These are phyloP conservation scores for Aureobasidium sp. DNA, from an alignment of 2,329 filamentous ascomycete genomes.

Conservation along the genomic window DNA sequence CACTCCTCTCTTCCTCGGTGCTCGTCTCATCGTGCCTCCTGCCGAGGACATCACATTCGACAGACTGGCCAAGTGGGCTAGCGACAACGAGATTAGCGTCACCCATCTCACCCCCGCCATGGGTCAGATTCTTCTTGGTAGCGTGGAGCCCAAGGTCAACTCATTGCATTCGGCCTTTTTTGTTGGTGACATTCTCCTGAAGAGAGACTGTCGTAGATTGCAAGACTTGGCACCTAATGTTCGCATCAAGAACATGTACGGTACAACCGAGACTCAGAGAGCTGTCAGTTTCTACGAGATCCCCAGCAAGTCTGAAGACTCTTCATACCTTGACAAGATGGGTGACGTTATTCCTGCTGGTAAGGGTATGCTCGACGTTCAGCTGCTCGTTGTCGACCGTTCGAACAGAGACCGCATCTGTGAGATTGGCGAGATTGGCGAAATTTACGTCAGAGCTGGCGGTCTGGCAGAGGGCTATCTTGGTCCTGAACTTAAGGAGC, in stretches of 20 bases:
- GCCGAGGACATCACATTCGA: conserved; percentile 82
- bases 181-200: conserved; percentile 84
- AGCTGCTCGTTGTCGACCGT: conserved; percentile 74
- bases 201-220: conserved; percentile 68
- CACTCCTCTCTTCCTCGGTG: conserved; percentile 80
- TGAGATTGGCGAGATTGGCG: conserved; percentile 70
- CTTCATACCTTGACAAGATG: conserved; percentile 54
- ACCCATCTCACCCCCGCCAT: conserved; percentile 92
- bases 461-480: conserved; percentile 79
- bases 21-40: conserved; percentile 67
- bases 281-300: conserved; percentile 79
- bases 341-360: conserved; percentile 76
- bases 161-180: conserved; percentile 78
- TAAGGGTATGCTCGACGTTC: conserved; percentile 79
- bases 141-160: conserved; percentile 55
- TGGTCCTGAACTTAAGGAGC: conserved; percentile 45
- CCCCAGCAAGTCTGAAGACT: conserved; percentile 54
- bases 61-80: conserved; percentile 81
- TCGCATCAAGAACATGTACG: conserved; percentile 77
- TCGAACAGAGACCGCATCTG: conserved; percentile 61
- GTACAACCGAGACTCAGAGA: conserved; percentile 76
- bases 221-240: conserved; percentile 67
- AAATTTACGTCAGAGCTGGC: conserved; percentile 73
- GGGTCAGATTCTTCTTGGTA: conserved; percentile 88
- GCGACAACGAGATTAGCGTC: conserved; percentile 61